Conservation (phyloP, 2,329 filamentous ascomycete genomes). For the Mariannaea sp. region DNA sequence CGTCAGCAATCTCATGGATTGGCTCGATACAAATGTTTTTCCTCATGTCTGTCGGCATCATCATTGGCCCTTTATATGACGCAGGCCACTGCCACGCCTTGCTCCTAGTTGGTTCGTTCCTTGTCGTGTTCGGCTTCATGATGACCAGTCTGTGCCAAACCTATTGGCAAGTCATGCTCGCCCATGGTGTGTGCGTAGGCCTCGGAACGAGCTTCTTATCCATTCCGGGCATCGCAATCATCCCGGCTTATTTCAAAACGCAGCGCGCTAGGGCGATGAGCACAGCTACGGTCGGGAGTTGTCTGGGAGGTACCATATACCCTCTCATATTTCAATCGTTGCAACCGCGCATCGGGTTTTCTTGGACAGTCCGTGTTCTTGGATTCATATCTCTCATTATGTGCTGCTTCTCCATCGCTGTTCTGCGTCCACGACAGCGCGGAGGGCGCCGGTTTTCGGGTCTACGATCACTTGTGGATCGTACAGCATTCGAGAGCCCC, state of each 20-base stretch:
- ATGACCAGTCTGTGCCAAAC: constrained; percentile 50
- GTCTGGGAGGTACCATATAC: constrained; percentile 46
- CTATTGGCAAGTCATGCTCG: constrained; percentile 50
- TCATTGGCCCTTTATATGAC: constrained; percentile 50
- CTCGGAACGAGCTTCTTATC: constrained; percentile 44
- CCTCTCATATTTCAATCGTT: constrained; percentile 45
- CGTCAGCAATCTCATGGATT: constrained; percentile 53
- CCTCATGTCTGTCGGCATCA: constrained; percentile 46
- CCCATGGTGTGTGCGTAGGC: constrained; percentile 47
- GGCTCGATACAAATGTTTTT: constrained; percentile 49
- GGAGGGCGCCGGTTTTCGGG: constrained; percentile 5
- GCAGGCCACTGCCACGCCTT: constrained; percentile 47
- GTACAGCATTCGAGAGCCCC: constrained; percentile 7
- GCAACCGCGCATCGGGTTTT: constrained; percentile 37
- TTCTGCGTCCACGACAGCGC: constrained; percentile 6
- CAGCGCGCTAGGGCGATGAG: constrained; percentile 43
- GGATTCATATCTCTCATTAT: constrained; percentile 37
- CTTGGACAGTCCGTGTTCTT: constrained; percentile 11
- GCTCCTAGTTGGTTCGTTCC: constrained; percentile 42
- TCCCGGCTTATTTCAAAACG: constrained; percentile 47
- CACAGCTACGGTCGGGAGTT: constrained; percentile 48
- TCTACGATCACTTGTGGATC: neutral
- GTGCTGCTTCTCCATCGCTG: constrained; percentile 35
- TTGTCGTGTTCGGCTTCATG: constrained; percentile 49
- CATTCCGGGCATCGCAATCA: constrained; percentile 43